These are phyloP conservation scores for Colletotrichum sp. DNA, from an alignment of 2,329 filamentous ascomycete genomes.

Conservation along the genomic window DNA sequence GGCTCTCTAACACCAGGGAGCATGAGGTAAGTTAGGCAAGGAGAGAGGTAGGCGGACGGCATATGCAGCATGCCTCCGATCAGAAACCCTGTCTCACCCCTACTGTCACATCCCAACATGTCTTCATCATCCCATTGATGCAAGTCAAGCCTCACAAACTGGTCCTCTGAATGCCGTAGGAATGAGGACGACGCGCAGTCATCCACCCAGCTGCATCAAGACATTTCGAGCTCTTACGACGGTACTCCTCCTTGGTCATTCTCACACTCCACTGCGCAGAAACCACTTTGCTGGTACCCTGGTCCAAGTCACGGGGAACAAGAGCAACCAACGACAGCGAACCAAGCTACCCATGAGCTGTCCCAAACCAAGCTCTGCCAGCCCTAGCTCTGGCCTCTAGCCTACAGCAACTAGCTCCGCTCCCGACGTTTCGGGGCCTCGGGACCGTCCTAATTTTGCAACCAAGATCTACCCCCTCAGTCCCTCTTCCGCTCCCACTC, in stretches of 20 bases:
- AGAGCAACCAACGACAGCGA: neutral
- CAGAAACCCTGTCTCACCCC: conserved; percentile 2
- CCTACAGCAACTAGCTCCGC: conserved; percentile 9
- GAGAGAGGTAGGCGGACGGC: neutral
- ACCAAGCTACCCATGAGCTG: conserved; percentile 8
- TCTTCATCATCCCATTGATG: neutral
- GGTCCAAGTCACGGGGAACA: neutral
- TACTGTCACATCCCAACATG: neutral
- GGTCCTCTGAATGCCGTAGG: neutral
- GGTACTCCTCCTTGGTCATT: neutral
- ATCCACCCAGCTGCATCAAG: neutral
- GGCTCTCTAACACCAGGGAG: neutral
- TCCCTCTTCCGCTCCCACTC: neutral
- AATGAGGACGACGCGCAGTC: neutral
- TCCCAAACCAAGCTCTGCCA: neutral
- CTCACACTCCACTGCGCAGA: neutral
- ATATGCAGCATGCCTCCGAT: conserved; percentile 16
- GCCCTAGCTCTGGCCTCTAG: neutral
- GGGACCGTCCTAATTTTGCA: conserved; percentile 12
- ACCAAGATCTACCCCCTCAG: conserved; percentile 14
- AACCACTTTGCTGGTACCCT: neutral
- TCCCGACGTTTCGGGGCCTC: conserved; percentile 14
- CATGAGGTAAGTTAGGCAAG: neutral
- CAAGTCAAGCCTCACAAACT: neutral
- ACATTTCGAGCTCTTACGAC: neutral